Percentiles rank a stretch among this genome's conserved stretches.
Conservation (phyloP, 371 early-diverging fungal species). For the Capniomyces stellatus region DNA sequence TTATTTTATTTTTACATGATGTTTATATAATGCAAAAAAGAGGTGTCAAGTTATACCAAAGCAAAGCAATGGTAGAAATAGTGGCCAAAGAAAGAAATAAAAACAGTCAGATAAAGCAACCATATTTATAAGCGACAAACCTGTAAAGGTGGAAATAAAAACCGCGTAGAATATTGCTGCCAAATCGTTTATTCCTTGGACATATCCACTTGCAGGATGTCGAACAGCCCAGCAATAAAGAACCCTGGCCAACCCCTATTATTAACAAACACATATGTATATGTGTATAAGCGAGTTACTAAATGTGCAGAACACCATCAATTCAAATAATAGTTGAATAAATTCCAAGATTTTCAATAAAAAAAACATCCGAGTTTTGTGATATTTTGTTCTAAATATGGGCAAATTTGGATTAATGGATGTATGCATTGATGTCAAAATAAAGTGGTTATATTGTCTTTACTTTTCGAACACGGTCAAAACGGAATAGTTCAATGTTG, state of each 20-base stretch:
- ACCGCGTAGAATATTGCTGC: conserved; percentile 90
- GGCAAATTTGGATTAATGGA: background rate
- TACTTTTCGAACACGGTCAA: conserved; percentile 41
- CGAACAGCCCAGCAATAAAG: conserved; percentile 94
- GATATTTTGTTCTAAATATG: too few relatives aligned
- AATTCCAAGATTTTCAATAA: too few relatives aligned
- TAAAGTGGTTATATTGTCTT: background rate
- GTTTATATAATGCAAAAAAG: too few relatives aligned
- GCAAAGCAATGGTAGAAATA: too few relatives aligned
- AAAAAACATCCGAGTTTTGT: too few relatives aligned
- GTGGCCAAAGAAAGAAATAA: too few relatives aligned
- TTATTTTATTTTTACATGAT: too few relatives aligned
- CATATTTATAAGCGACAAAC: background rate
- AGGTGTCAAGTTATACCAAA: too few relatives aligned
- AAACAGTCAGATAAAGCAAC: background rate
- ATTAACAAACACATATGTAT: too few relatives aligned
- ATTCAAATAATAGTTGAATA: too few relatives aligned
- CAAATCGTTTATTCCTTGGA: conserved; percentile 98
- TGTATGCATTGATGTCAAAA: background rate
- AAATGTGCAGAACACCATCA: too few relatives aligned
- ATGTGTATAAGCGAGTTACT: too few relatives aligned
- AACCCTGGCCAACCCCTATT: conserved; percentile 67
- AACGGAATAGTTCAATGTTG: conserved; percentile 61
- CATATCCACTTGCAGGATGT: conserved; percentile 96
- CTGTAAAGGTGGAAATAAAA: conserved; percentile 40